These are phyloP conservation scores for Pyrenophora seminiperda DNA, from an alignment of 2,329 filamentous ascomycete species.

Conservation along the genomic window DNA sequence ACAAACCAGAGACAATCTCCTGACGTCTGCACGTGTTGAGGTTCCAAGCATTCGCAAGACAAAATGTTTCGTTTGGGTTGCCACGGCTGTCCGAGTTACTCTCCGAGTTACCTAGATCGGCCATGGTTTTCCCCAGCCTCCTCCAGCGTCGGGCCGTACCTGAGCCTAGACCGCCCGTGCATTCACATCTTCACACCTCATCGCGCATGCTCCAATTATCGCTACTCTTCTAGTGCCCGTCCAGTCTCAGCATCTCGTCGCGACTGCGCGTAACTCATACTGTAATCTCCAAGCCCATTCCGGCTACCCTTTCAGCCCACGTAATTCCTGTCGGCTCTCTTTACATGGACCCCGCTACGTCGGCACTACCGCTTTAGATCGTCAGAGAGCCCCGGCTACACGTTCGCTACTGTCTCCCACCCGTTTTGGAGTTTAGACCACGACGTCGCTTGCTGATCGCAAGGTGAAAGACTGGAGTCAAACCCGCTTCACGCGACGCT, in stretches of 20 bases:
- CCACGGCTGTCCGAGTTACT: neutral
- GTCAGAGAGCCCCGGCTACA: conserved; percentile 19
- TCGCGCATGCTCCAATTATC: conserved; percentile 14
- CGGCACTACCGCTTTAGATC: conserved; percentile 33
- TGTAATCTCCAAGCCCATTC: neutral
- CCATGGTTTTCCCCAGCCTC: conserved; percentile 33
- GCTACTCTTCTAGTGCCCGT: conserved; percentile 8
- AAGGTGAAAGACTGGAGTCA: conserved; percentile 14
- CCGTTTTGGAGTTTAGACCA: conserved; percentile 21
- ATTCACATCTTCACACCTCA: conserved; percentile 23
- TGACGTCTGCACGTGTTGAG: neutral
- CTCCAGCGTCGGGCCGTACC: conserved; percentile 25
- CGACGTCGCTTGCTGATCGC: conserved; percentile 14
- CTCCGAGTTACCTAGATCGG: neutral
- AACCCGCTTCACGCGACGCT: conserved; percentile 13
- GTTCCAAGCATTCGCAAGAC: neutral
- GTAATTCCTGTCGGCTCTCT: conserved; percentile 7
- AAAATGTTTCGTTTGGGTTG: neutral
- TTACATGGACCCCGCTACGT: conserved; percentile 28
- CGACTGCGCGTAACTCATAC: conserved; percentile 7
- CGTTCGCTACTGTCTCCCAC: conserved; percentile 22
- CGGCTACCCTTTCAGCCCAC: neutral
- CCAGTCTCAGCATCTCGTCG: conserved; percentile 7
- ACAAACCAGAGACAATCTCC: neutral
- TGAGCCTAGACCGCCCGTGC: conserved; percentile 24